A percentile compares a stretch with the other conserved stretches of the same genome.
phyloP scores from a whole-genome alignment of 2,329 filamentous ascomycete genomes.

The Sporothrix pallida region DNA sequence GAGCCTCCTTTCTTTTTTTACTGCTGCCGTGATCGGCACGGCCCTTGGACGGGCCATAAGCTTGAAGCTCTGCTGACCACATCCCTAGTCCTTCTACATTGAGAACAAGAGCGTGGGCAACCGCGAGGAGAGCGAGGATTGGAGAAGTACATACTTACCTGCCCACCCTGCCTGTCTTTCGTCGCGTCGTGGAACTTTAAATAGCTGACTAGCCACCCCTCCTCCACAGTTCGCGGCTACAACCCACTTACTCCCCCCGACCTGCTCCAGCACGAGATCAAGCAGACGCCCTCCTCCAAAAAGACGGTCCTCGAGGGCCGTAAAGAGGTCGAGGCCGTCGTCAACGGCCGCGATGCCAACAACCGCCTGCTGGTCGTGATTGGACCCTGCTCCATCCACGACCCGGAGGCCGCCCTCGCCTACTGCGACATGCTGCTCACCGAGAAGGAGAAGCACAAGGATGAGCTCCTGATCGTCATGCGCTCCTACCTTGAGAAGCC shows the following conservation, averaged over 20 bases:
- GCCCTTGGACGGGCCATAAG: not conserved
- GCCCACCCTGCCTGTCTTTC: not conserved
- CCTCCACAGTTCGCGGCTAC: constrained; percentile 76
- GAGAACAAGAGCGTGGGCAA: constrained; percentile 81
- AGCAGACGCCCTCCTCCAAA: constrained; percentile 62
- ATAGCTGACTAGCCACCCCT: constrained; percentile 49
- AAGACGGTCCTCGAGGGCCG: constrained; percentile 66
- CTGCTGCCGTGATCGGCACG: not conserved
- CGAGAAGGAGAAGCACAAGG: constrained; percentile 84
- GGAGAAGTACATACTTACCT: constrained; percentile 67
- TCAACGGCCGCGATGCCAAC: constrained; percentile 63
- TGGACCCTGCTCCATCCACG: constrained; percentile 96
- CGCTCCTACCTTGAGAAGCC: constrained; percentile 98
- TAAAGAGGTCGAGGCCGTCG: constrained; percentile 66
- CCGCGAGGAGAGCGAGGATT: constrained; percentile 75
- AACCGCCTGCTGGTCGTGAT: constrained; percentile 74
- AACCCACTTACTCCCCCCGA: constrained; percentile 92
- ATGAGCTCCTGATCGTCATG: constrained; percentile 95
- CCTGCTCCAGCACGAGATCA: constrained; percentile 92
- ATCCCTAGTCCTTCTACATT: constrained; percentile 68
- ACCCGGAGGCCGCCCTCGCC: constrained; percentile 85
- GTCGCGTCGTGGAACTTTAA: not conserved
- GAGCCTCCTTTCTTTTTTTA: too few relatives aligned
- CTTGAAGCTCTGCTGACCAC: not conserved
- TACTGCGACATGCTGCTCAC: constrained; percentile 86